These are phyloP conservation scores for Coix lacrymajobi DNA, from an alignment of 176 grass and related monocot genomes.

Conservation along the genomic window DNA sequence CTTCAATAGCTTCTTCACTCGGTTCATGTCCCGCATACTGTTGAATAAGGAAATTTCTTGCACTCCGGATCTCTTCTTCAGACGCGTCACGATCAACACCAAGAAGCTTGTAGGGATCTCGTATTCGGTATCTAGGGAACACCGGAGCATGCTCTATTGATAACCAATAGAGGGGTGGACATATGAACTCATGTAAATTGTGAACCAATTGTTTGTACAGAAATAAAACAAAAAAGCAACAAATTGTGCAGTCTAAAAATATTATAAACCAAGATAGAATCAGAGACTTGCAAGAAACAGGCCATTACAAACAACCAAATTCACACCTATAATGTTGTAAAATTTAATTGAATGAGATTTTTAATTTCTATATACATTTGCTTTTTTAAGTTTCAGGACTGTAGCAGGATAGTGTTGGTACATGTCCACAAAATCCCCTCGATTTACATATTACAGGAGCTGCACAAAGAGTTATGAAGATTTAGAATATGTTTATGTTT, in stretches of 20 bases:
- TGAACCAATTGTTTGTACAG: not conserved
- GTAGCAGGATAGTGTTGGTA: not conserved
- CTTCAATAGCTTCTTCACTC: conserved; percentile 85
- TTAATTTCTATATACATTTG: not conserved
- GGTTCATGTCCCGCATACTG: conserved; percentile 81
- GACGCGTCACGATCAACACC: conserved; percentile 64
- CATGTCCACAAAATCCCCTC: not conserved
- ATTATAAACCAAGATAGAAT: not conserved
- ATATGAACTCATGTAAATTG: not conserved
- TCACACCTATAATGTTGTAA: not conserved
- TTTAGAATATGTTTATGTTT: not conserved
- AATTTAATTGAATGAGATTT: not conserved
- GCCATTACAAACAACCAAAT: not conserved
- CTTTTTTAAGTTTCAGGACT: not conserved
- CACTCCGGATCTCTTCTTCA: conserved; percentile 88
- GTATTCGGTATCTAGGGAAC: conserved; percentile 60
- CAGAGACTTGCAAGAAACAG: not conserved
- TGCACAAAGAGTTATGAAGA: not conserved
- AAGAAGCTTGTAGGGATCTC: conserved; percentile 87
- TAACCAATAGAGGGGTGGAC: conserved; percentile 15
- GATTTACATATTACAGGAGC: not conserved
- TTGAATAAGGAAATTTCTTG: conserved; percentile 69
- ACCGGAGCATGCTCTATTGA: conserved; percentile 55
- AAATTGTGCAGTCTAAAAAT: not conserved
- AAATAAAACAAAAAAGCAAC: not conserved